Percentiles rank a stretch among this genome's conserved stretches.
Evolutionary conservation across 1,284 basidiomycete species (phyloP).

Genomic region (Boletus holoroseus): DNA sequence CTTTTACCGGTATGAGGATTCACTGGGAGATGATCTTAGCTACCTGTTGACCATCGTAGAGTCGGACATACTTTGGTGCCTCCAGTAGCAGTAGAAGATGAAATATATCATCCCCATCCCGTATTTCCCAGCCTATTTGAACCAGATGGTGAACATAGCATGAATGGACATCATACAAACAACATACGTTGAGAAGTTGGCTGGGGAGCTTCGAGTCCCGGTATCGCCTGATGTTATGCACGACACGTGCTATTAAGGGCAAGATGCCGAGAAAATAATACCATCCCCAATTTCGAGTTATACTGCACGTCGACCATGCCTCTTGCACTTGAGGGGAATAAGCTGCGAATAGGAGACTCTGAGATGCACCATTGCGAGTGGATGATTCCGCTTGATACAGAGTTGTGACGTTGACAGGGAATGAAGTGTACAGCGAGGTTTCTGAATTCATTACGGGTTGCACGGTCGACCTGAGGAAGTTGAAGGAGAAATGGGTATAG

Average conservation of each 20-base stretch:
- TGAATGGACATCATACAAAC: slow-evolving; percentile 5
- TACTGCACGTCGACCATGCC: slow-evolving; percentile 18
- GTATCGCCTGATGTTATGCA: slow-evolving; percentile 86
- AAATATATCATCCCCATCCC: slow-evolving; percentile 58
- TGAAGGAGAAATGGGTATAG: slow-evolving; percentile 40
- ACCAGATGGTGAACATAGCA: slow-evolving; percentile 4
- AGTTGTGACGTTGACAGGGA: not conserved
- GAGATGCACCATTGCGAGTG: not conserved
- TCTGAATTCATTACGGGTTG: not conserved
- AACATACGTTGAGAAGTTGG: slow-evolving; percentile 79
- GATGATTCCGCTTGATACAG: not conserved
- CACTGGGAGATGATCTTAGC: slow-evolving; percentile 5
- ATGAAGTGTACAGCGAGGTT: not conserved
- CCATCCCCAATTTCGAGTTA: slow-evolving; percentile 47
- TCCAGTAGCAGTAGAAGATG: slow-evolving; percentile 70
- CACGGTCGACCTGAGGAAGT: not conserved
- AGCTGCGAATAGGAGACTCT: slow-evolving; percentile 7
- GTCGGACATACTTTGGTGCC: slow-evolving; percentile 35
- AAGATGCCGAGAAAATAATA: slow-evolving; percentile 52
- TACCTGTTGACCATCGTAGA: not conserved
- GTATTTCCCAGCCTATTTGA: slow-evolving; percentile 75
- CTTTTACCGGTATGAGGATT: slow-evolving; percentile 38
- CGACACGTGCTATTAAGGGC: slow-evolving; percentile 69
- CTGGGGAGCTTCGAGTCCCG: slow-evolving; percentile 66
- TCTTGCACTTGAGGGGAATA: slow-evolving; percentile 10